phyloP scores from a whole-genome alignment of 345 rosid genomes.

The Turritis glabra region DNA sequence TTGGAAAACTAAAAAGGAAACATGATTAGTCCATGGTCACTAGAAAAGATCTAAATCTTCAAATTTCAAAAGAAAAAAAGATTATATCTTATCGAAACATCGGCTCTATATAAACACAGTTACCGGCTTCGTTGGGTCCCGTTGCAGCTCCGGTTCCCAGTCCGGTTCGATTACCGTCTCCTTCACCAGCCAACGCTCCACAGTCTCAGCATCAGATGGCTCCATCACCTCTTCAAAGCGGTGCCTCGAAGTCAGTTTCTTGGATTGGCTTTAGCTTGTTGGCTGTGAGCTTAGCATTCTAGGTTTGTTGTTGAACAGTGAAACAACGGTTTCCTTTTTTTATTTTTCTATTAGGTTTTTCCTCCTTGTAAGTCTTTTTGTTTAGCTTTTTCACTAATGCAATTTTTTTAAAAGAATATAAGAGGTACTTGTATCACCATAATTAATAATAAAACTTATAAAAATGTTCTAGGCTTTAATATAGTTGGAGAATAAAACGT shows the following conservation, averaged over 20 bases:
- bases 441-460: too few species aligned
- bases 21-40: too few species aligned
- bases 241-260: neutral
- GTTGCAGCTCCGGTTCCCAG: conserved; percentile 10
- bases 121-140: neutral
- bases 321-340: neutral
- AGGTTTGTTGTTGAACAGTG: neutral
- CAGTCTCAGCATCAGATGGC: neutral
- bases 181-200: conserved; percentile 11
- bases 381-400: neutral
- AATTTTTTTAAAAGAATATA: neutral
- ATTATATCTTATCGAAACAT: too few species aligned
- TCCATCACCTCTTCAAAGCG: neutral
- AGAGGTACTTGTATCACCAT: neutral
- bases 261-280: conserved; percentile 6
- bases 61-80: too few species aligned
- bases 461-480: too few species aligned
- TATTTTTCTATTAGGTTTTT: neutral
- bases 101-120: too few species aligned
- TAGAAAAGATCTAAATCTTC: too few species aligned
- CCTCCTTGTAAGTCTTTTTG: too few species aligned
- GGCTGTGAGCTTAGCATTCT: neutral
- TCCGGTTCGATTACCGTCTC: conserved; percentile 13
- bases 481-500: too few species aligned
- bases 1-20: too few species aligned